Base-by-base conservation (phyloP, 805 yeast species). In the Starmerella sp. region DNA sequence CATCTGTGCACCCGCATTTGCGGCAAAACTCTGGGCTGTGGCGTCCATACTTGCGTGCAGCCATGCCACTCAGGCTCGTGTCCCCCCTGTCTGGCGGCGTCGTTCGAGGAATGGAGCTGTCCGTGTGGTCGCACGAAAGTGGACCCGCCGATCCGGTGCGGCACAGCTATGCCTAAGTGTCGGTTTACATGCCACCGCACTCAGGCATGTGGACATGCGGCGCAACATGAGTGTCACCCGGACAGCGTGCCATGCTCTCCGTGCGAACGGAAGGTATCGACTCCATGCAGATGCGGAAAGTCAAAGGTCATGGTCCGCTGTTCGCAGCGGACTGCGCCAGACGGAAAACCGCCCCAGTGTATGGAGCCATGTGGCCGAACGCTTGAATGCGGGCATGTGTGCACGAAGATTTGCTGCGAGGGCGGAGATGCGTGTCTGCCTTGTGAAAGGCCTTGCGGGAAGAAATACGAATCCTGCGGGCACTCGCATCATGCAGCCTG, bases 261-360 rank as follows among this genome's bases (percentile, higher is more conserved):
- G 0, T 63, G 65, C 52, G 36, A 47, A 5, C 34, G 30, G 4
- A 29, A 78, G 4, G 81, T 82, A 1, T 68, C 72, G 28, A 79
- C 76, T 57, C 56, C 58, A 22, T 85, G 93, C 65, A 73, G 76
- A 59, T 85, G 93, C 73, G 86, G 86, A 3, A 72, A 76, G 58
- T 47, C 51, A 3, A 38, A 15, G 5, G 34, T 54, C 3, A 3
- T 17, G 3, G 45, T 50, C 1, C 53, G 37, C 9, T 55, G 59
- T 32, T 44, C 44, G 7, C 44, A 42, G 14, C 30, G n/a, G 6
- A 4, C 14, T n/a, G 6, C 30, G 11, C 31, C 7, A 2, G 30
- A 28, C 31, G 15, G 8, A 2, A 22, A 3, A n/a, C 41, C 13
- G 31, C 31, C 38, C 6, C 39, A 13, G n/a, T 54, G 57, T 50